Percentiles rank a stretch among this genome's conserved stretches.
phyloP scores from a whole-genome alignment of 176 grass and related monocot species.

The Eragrostis curvula region DNA sequence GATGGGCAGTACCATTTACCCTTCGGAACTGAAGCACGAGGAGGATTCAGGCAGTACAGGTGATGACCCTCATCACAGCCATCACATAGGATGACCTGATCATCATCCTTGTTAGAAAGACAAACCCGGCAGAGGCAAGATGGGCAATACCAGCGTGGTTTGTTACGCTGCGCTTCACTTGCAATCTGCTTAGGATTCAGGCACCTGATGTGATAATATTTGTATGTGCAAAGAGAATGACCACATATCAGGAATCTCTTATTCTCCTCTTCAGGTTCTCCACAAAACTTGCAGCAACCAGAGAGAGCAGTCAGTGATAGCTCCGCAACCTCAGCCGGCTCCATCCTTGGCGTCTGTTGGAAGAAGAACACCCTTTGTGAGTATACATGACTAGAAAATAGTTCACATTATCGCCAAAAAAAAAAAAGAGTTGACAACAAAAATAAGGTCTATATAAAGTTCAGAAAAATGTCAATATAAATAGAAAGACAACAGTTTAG shows the following conservation, averaged over 20 bases:
- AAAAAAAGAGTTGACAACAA: too few relatives aligned
- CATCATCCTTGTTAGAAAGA: slow-evolving; percentile 32
- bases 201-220: slow-evolving; percentile 83
- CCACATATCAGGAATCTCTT: slow-evolving; percentile 75
- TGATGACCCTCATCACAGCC: slow-evolving; percentile 66
- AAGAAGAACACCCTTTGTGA: not conserved
- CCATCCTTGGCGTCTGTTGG: not conserved
- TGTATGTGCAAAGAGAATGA: slow-evolving; percentile 69
- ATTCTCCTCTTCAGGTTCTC: slow-evolving; percentile 50
- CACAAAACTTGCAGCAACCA: slow-evolving; percentile 67
- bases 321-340: slow-evolving; percentile 11
- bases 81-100: slow-evolving; percentile 62
- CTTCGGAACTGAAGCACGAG: slow-evolving; percentile 37
- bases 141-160: slow-evolving; percentile 75
- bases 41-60: slow-evolving; percentile 55
- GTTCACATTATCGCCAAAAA: too few relatives aligned
- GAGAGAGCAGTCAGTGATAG: slow-evolving; percentile 34
- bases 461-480: not conserved
- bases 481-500: not conserved
- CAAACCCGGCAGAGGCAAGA: slow-evolving; percentile 75
- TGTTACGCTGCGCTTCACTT: slow-evolving; percentile 43
- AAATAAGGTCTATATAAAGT: not conserved
- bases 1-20: slow-evolving; percentile 58
- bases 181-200: slow-evolving; percentile 60
- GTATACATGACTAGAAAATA: not conserved